Evolutionary conservation across 2,329 filamentous ascomycete species (phyloP), one percentile per base, ranked within the genome.

Genomic region (Cladophialophora carrionii): DNA sequence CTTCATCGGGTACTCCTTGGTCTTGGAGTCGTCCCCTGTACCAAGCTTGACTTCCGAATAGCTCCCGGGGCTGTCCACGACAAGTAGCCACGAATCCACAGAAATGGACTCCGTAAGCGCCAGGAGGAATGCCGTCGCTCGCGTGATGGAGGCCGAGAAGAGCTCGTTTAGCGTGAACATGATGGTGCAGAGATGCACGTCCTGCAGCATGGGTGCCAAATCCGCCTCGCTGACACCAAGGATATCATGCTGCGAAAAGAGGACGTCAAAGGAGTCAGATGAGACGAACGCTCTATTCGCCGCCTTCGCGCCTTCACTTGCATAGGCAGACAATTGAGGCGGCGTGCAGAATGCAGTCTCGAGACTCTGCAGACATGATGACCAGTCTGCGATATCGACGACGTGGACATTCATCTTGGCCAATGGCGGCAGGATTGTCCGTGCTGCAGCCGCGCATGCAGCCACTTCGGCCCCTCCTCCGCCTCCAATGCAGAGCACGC

Each of bases 141-240:
- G 86, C 2, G 87, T 82, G 26, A 92, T 86, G 0, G 88, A 91
- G 0, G 86, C 82, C 0, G 90, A 89, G 80, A 97, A 98, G 0
- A 99, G 87, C 78, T 99, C 95, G 76, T 98, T 98, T 54, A 98
- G 84, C 0, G 94, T 97, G 81, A 98, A 99, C 78, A 98, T 86
- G 12, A 98, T 79, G 0, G 93, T 96, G 14, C 96, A 81, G 0
- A 97, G 78, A 3, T 83, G 71, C 9, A 84, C 74, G 0, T 67
- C 62, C 20, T 49, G 51, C 29, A 74, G 62, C 6, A 78, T 43
- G 0, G 70, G 63, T 5, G 69, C 59, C 0, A 85, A 68, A 2
- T 76, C 73, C 0, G 74, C 46, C 51, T 68, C 62, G 10, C 48
- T 34, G 20, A 63, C 48, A 31, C 57, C 54, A 0, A 88, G 77